Base-by-base conservation (phyloP, 2,329 filamentous ascomycete genomes). In the Teratosphaeria epicoccoides region DNA sequence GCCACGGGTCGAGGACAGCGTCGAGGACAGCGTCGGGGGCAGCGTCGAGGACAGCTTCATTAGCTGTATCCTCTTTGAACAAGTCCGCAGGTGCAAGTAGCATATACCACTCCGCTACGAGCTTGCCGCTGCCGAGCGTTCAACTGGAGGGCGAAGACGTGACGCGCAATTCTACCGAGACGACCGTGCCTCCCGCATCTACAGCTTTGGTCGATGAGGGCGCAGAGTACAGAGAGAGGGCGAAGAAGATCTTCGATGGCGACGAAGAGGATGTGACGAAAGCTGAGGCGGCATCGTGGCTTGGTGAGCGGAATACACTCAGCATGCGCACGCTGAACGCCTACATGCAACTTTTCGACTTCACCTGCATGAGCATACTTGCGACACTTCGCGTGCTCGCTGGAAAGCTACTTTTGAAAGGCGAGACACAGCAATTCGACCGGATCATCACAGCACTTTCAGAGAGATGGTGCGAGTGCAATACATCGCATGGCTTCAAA, bases 351-450 rank as follows among this genome's bases (percentile, higher is more conserved):
- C 74, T 96, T 10, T 96, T 91, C 66, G 85, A 96, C 65, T 97
- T 93, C 73, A 75, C 80, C 6, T 84, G 85, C 60, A 77, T 86
- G 63, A 95, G 87, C 67, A 84, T 97, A 46, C 76, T 97, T 14
- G 76, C 78, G 33, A 82, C 87, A 6, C 76, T 97, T 57, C 83
- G 93, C 24, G 80, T 84, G 54, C 77, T 98, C 24, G 98, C 93
- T 67, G 80, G 80, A 49, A 84, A 87, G 26, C 76, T 97, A 23
- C 77, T 93, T 4, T 76, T 98, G 52, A 87, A 87, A 59, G 93
- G 87, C 40, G 93, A 98, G 71, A 95, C 90, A 2, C 93, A 98
- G 70, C 91, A 98, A 68, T 88, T 98, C 20, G 93, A 98, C 67
- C 85, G 93, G 28, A 91, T 98, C 53, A 73, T 98, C 57, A 87